phyloP scores from a whole-genome alignment of 768 basidiomycete species.

The Lentinula sp. region DNA sequence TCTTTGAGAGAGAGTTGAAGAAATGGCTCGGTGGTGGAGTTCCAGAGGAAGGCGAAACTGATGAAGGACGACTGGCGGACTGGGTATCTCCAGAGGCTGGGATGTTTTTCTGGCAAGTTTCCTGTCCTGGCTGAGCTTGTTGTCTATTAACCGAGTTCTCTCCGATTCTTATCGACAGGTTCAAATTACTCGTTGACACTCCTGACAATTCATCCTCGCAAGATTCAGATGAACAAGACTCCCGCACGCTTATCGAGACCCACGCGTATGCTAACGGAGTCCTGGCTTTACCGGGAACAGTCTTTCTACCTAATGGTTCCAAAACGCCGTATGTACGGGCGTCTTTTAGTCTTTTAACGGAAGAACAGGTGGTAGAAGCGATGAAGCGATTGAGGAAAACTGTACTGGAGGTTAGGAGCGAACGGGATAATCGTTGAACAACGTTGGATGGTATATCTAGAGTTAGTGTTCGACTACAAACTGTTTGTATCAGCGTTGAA shows the following conservation, averaged over 20 bases:
- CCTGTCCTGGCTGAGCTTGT: constrained; percentile 7
- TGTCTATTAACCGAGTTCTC: no score
- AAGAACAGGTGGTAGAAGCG: constrained; percentile 70
- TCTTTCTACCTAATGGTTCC: constrained; percentile 69
- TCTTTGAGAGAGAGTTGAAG: constrained; percentile 72
- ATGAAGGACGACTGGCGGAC: constrained; percentile 43
- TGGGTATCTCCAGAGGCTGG: constrained; percentile 70
- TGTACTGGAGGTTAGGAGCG: constrained; percentile 19
- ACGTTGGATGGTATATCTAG: no score
- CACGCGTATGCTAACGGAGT: constrained; percentile 78
- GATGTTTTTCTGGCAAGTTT: constrained; percentile 82
- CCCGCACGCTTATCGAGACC: constrained; percentile 62
- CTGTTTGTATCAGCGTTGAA: no score
- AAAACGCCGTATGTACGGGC: constrained; percentile 76
- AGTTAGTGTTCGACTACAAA: no score
- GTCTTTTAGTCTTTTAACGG: constrained; percentile 65
- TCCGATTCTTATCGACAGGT: constrained; percentile 36
- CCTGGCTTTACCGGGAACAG: constrained; percentile 83
- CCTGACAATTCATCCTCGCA: constrained; percentile 3
- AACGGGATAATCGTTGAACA: neutral
- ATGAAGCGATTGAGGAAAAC: constrained; percentile 49
- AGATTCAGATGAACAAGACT: constrained; percentile 48
- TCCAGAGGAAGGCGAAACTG: constrained; percentile 17
- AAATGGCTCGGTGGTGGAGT: constrained; percentile 48
- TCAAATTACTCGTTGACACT: constrained; percentile 51